Conservation (phyloP, 2,329 filamentous ascomycete species). For the Rutstroemia sp. region DNA sequence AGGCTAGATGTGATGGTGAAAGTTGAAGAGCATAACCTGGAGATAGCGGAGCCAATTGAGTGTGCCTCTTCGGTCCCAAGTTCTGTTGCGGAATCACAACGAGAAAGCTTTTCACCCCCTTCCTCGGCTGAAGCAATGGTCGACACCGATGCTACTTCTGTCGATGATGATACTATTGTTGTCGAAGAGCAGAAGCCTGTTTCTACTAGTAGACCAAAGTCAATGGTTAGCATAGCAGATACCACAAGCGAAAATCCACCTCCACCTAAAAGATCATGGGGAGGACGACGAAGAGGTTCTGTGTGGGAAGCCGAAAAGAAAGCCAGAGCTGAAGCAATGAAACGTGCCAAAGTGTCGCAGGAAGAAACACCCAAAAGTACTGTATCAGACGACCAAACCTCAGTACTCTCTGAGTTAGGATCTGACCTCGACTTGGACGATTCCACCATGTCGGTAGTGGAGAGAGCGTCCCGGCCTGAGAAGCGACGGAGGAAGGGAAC, state of each 20-base stretch:
- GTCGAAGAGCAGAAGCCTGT: constrained; percentile 9
- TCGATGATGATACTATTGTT: constrained; percentile 29
- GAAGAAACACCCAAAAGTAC: background rate
- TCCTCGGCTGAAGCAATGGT: constrained; percentile 14
- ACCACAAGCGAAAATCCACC: background rate
- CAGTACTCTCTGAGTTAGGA: constrained; percentile 8
- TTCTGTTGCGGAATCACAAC: constrained; percentile 9
- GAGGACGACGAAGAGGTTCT: constrained; percentile 7
- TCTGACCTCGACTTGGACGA: constrained; percentile 13
- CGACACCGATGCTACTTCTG: constrained; percentile 28
- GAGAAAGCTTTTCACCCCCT: constrained; percentile 6
- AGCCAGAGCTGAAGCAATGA: background rate
- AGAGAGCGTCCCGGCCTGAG: background rate
- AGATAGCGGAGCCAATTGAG: background rate
- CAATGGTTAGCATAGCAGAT: background rate
- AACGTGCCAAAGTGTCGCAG: background rate
- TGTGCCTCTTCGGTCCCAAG: constrained; percentile 11
- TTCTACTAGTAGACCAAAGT: background rate
- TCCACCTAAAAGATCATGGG: constrained; percentile 2
- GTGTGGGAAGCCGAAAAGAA: constrained; percentile 8
- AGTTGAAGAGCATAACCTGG: constrained; percentile 7
- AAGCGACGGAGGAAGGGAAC: constrained; percentile 12
- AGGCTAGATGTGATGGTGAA: constrained; percentile 8
- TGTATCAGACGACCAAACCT: constrained; percentile 7
- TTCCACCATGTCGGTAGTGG: constrained; percentile 9